Evolutionary conservation across 2,329 filamentous ascomycete genomes (phyloP).

Genomic region (Erysiphe neolycopersici): DNA sequence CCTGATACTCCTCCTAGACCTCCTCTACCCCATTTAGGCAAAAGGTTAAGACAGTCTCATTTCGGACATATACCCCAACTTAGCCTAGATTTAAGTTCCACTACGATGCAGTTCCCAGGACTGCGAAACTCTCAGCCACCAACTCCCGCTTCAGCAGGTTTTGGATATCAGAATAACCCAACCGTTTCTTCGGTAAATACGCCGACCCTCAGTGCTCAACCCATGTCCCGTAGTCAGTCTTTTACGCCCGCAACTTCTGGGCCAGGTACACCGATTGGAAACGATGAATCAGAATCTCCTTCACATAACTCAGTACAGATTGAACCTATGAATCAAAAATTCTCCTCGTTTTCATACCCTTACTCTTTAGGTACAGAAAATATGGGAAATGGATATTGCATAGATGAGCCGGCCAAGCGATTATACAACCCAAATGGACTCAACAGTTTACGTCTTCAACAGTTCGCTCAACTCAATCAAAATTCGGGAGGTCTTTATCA

Average conservation of each 20-base stretch:
- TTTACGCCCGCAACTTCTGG: conserved; percentile 31
- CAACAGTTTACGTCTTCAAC: conserved; percentile 35
- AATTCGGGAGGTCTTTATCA: conserved; percentile 37
- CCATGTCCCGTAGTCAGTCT: conserved; percentile 26
- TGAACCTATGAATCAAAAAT: conserved; percentile 31
- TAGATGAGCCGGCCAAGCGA: conserved; percentile 85
- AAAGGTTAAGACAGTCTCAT: conserved; percentile 36
- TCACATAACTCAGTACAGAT: conserved; percentile 33
- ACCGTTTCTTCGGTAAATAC: conserved; percentile 96
- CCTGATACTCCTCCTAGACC: conserved; percentile 18
- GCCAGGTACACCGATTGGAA: conserved; percentile 43
- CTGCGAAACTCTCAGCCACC: conserved; percentile 65
- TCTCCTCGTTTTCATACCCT: conserved; percentile 16
- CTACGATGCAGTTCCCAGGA: conserved; percentile 44
- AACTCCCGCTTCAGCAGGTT: conserved; percentile 52
- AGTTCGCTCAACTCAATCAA: conserved; percentile 47
- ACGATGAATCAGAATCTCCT: conserved; percentile 39
- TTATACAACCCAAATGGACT: conserved; percentile 66
- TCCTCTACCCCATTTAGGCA: conserved; percentile 29
- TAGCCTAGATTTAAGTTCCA: conserved; percentile 53
- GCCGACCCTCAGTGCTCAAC: conserved; percentile 59
- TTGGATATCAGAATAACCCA: conserved; percentile 71
- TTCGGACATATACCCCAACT: conserved; percentile 40
- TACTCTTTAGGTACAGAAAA: conserved; percentile 17
- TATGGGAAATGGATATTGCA: conserved; percentile 32